A percentile compares a stretch with the other conserved stretches of the same genome.
These are phyloP conservation scores for Dactylonectria estremocensis DNA, from an alignment of 2,329 filamentous ascomycete species.

Conservation along the genomic window DNA sequence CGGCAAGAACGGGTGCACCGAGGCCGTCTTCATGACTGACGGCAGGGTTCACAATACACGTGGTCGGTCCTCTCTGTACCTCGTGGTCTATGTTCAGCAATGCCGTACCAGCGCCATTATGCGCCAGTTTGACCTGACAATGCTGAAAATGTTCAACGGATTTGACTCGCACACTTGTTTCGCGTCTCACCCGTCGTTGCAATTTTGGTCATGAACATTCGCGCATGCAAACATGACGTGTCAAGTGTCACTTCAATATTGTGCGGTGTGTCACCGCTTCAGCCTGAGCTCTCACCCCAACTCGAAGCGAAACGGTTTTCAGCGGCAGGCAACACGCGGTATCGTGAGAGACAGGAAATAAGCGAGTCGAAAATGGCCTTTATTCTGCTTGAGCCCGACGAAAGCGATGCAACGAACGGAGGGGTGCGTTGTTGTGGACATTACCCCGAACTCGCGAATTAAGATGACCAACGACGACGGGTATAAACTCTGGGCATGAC, in stretches of 20 bases:
- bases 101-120: conserved; percentile 16
- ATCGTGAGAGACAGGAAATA: conserved; percentile 26
- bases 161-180: conserved; percentile 7
- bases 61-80: conserved; percentile 12
- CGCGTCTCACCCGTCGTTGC: conserved; percentile 20
- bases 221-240: conserved; percentile 9
- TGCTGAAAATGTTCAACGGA: background rate
- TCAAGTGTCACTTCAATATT: conserved; percentile 15
- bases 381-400: conserved; percentile 17
- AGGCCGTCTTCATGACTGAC: background rate
- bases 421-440: conserved; percentile 19
- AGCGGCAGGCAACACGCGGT: conserved; percentile 1
- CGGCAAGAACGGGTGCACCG: background rate
- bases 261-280: conserved; percentile 25
- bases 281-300: conserved; percentile 1
- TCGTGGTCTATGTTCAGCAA: conserved; percentile 13
- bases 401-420: conserved; percentile 16
- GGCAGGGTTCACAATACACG: background rate
- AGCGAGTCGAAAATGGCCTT: conserved; percentile 23
- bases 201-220: conserved; percentile 10
- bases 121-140: conserved; percentile 9
- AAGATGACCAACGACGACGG: conserved; percentile 15
- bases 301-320: conserved; percentile 21
- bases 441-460: conserved; percentile 12
- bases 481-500: too few species aligned